Evolutionary conservation across 441 rosid species (phyloP).

Genomic region (Breynia disticha): DNA sequence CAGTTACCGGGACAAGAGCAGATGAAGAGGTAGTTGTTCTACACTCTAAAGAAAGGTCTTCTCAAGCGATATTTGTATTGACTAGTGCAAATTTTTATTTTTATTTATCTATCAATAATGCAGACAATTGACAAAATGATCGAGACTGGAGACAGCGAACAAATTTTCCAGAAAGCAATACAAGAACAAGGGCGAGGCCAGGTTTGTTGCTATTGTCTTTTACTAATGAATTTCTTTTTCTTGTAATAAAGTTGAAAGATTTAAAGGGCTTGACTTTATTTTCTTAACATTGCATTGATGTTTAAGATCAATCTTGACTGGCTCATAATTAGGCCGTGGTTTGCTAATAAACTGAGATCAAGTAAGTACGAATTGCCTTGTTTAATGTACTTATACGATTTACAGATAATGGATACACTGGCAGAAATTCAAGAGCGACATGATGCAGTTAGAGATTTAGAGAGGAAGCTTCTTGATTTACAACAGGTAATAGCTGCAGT

Average conservation of each 20-base stretch:
- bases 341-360: background rate
- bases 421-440: conserved; percentile 99
- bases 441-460: conserved; percentile 85
- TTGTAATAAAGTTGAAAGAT: background rate
- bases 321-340: too few relatives aligned
- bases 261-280: background rate
- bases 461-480: conserved; percentile 79
- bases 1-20: conserved; percentile 86
- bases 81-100: conserved; percentile 4
- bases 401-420: conserved; percentile 86
- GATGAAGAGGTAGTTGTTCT: conserved; percentile 71
- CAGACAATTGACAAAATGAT: conserved; percentile 89
- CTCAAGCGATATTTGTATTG: conserved; percentile 7
- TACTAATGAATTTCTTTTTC: conserved; percentile 4
- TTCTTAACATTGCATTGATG: background rate
- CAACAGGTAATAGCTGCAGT: conserved; percentile 58
- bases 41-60: background rate
- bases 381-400: background rate
- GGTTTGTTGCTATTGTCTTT: conserved; percentile 37
- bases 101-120: conserved; percentile 15
- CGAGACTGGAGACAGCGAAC: conserved; percentile 94
- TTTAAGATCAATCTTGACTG: too few relatives aligned
- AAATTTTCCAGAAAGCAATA: conserved; percentile 89
- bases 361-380: background rate
- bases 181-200: conserved; percentile 95